phyloP scores from a whole-genome alignment of 2,329 filamentous ascomycete genomes.

The Huntiella savannae region DNA sequence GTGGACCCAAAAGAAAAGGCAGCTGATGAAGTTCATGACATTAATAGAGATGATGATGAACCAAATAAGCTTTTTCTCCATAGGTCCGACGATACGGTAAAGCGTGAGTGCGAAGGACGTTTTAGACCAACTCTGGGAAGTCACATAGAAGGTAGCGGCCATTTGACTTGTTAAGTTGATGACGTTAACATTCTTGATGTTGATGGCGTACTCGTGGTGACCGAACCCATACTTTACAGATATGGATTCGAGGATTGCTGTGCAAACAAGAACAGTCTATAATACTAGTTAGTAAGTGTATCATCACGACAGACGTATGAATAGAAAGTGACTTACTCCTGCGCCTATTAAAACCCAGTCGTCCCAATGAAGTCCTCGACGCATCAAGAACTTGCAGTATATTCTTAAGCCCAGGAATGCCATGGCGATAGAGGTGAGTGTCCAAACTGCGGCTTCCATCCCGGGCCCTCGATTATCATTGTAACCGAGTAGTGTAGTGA shows the following conservation, averaged over 20 bases:
- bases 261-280: constrained; percentile 1
- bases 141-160: constrained; percentile 4
- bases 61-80: constrained; percentile 16
- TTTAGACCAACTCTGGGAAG: constrained; percentile 12
- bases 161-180: constrained; percentile 3
- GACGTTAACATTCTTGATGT: constrained; percentile 1
- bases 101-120: constrained; percentile 17
- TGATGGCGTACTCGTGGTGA: constrained; percentile 11
- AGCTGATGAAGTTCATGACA: constrained; percentile 13
- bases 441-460: constrained; percentile 6
- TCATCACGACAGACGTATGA: background rate
- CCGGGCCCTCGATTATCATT: constrained; percentile 10
- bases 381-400: constrained; percentile 21
- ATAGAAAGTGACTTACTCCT: constrained; percentile 13
- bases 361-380: constrained; percentile 21
- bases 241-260: constrained; percentile 9
- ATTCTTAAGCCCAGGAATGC: constrained; percentile 16
- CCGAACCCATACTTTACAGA: constrained; percentile 12
- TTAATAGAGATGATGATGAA: constrained; percentile 15
- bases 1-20: constrained; percentile 15
- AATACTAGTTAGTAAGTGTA: background rate
- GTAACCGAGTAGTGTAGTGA: constrained; percentile 1
- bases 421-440: constrained; percentile 3
- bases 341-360: constrained; percentile 19
- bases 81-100: constrained; percentile 15